Percentiles rank a stretch among this genome's conserved stretches.
These are phyloP conservation scores for Phtheirospermum japonicum DNA, from an alignment of 257 asterid genomes.

Conservation along the genomic window DNA sequence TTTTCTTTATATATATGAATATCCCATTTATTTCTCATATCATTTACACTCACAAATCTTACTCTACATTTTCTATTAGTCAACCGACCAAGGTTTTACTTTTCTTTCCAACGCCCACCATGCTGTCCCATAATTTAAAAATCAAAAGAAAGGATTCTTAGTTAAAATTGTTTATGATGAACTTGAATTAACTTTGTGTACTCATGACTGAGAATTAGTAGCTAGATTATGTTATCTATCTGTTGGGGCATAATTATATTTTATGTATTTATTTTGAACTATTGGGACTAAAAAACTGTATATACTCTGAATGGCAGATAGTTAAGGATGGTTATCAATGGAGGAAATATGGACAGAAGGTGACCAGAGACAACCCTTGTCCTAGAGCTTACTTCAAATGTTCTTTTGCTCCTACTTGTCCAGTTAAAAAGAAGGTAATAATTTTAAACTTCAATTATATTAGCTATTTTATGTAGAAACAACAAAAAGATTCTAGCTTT, in stretches of 20 bases:
- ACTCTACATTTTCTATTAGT: not conserved
- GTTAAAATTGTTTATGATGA: too few species aligned
- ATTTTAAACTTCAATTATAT: not conserved
- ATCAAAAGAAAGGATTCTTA: too few species aligned
- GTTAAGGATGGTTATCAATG: slow-evolving; percentile 86
- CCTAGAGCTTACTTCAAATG: slow-evolving; percentile 87
- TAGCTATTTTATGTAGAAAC: not conserved
- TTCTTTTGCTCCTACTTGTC: slow-evolving; percentile 92
- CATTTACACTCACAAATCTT: not conserved
- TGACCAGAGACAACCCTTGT: slow-evolving; percentile 65
- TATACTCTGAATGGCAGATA: slow-evolving; percentile 40
- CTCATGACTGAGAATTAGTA: too few species aligned
- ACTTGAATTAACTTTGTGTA: too few species aligned
- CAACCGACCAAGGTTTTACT: not conserved
- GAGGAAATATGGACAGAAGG: slow-evolving; percentile 82
- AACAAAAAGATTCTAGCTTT: not conserved
- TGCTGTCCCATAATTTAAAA: too few species aligned
- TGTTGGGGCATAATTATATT: too few species aligned
- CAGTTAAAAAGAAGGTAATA: slow-evolving; percentile 86
- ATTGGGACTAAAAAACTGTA: not conserved
- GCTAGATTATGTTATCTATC: too few species aligned
- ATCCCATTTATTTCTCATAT: too few species aligned
- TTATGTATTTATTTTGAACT: not conserved
- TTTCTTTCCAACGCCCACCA: not conserved
- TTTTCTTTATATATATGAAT: too few species aligned